A percentile compares a stretch with the other conserved stretches of the same genome.
phyloP scores from a whole-genome alignment of 2,329 filamentous ascomycete genomes.

The Ustilaginoidea virens region DNA sequence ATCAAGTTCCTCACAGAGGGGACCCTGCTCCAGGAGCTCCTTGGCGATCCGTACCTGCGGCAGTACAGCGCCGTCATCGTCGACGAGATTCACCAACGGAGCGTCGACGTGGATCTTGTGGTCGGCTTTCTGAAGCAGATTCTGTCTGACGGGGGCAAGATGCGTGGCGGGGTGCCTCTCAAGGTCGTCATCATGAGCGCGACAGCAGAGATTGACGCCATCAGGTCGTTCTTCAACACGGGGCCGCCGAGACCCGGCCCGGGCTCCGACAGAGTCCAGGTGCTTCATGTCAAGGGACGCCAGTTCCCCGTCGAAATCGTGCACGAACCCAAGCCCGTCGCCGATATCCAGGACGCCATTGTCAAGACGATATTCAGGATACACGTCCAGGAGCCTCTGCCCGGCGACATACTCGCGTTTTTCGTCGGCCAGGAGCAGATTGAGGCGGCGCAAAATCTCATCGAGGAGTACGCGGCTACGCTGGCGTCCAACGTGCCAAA shows the following conservation, averaged over 20 bases:
- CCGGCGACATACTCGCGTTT: slow-evolving; percentile 87
- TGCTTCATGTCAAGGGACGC: slow-evolving; percentile 62
- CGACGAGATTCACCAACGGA: slow-evolving; percentile 93
- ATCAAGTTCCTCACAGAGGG: slow-evolving; percentile 95
- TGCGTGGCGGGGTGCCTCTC: slow-evolving; percentile 56
- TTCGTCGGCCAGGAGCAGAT: slow-evolving; percentile 89
- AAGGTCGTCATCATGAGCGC: slow-evolving; percentile 97
- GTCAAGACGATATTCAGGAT: slow-evolving; percentile 74
- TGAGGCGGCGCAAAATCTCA: slow-evolving; percentile 60
- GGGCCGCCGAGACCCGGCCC: slow-evolving; percentile 6
- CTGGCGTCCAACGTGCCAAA: slow-evolving; percentile 64
- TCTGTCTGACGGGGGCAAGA: slow-evolving; percentile 43
- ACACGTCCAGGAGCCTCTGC: slow-evolving; percentile 75
- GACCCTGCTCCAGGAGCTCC: slow-evolving; percentile 86
- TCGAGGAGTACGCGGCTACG: slow-evolving; percentile 63
- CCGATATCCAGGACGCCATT: slow-evolving; percentile 69
- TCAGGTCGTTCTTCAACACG: slow-evolving; percentile 56
- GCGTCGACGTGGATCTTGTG: slow-evolving; percentile 83
- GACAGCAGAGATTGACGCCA: slow-evolving; percentile 72
- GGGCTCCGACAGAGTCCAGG: slow-evolving; percentile 16
- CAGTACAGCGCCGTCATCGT: slow-evolving; percentile 85
- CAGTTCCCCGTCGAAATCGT: slow-evolving; percentile 71
- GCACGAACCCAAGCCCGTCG: slow-evolving; percentile 58
- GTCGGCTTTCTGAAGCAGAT: slow-evolving; percentile 78
- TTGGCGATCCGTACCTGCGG: slow-evolving; percentile 66